Evolutionary conservation across 1,139 yeast species (phyloP).

Genomic region (Trichomonascaceae sp.): DNA sequence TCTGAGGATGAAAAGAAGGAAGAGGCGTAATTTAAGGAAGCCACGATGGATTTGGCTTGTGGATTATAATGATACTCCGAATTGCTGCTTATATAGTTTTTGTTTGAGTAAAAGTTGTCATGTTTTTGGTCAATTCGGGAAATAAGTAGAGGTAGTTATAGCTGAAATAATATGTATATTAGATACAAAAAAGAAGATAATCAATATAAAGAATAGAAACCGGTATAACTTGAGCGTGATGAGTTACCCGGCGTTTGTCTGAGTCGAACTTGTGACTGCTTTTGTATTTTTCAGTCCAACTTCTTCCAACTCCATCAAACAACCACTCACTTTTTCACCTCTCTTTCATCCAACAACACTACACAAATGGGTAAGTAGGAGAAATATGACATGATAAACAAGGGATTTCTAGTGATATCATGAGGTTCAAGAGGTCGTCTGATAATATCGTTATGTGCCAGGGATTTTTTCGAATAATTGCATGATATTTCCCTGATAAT

Average conservation of each 20-base stretch:
- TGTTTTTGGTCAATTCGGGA: background rate
- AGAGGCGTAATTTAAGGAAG: background rate
- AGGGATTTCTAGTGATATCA: background rate
- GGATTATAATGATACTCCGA: background rate
- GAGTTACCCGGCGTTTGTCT: slow-evolving; percentile 1
- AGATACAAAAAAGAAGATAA: no score
- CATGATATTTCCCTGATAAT: no score
- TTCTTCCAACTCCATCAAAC: background rate
- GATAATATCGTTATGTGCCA: no score
- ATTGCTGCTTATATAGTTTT: background rate
- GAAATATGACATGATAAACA: background rate
- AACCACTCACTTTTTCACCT: slow-evolving; percentile 8
- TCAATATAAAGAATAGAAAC: no score
- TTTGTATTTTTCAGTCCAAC: slow-evolving; percentile 5
- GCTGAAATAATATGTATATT: background rate
- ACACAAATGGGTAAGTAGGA: slow-evolving; percentile 11
- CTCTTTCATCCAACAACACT: slow-evolving; percentile 7
- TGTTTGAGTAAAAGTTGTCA: background rate
- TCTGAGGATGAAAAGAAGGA: background rate
- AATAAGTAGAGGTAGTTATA: background rate
- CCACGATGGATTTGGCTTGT: background rate
- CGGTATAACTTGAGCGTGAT: background rate
- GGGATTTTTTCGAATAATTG: no score
- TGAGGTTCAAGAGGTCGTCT: no score
- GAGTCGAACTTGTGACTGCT: slow-evolving; percentile 10